Base-by-base conservation (phyloP, 2,329 filamentous ascomycete genomes). In the Fusarium longipes region DNA sequence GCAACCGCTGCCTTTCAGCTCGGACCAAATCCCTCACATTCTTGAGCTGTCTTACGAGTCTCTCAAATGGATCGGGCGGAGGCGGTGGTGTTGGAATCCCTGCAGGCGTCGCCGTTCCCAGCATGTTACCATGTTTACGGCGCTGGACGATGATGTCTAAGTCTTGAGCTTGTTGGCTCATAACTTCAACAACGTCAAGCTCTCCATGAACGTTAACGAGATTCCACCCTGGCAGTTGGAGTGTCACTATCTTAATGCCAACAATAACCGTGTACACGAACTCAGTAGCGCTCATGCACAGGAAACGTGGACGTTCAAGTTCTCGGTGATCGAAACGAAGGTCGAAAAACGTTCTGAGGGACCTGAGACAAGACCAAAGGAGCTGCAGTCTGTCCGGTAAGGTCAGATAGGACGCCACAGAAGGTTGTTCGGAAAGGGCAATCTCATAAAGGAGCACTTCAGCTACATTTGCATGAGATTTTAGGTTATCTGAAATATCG, bases 361-460 rank as follows among this genome's bases (percentile, higher is more conserved):
- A 76, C 6, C 74, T 71, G 32, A 82, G 72, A 62, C 83, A 84
- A 11, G 73, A 71, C 80, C 80, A 82, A n/a, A 86, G 79, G 18
- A 84, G 76, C 20, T 79, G 76, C 3, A 84, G 74, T 9, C 82
- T 79, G 30, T 83, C 80, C 3, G 77, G 72, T 10, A 75, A 63
- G 6, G 78, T 52, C 50, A 83, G 73, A 39, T 72, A 72, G 4
- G 72, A 67, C 10, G 74, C 57, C 11, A 66, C 67, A 40, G 75
- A 75, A 61, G 76, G 73, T 24, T 74, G 66, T 5, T 83, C 82
- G 6, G 80, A 78, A 27, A 85, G 73, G 58, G 77, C 80, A 35
- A 82, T 73, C 63, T 84, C 83, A 63, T 81, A 82, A 18, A 85
- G 74, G 6, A 86, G 78, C 10, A 83, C 75, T 64, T 84, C 79